Evolutionary conservation across 805 yeast species (phyloP).

Genomic region (Yamadazyma phyllophila): DNA sequence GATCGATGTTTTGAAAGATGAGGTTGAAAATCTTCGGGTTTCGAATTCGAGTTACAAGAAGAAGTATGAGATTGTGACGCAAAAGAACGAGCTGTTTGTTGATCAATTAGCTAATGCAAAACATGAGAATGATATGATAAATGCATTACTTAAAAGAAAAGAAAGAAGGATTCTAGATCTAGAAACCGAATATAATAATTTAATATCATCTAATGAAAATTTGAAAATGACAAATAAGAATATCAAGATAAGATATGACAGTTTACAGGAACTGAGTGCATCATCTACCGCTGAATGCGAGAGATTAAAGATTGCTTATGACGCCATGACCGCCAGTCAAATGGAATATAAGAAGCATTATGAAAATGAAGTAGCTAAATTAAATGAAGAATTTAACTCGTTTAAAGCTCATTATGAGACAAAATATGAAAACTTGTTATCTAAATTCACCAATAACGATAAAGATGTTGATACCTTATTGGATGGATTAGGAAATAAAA

Average conservation of each 20-base stretch:
- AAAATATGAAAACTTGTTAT: constrained; percentile 34
- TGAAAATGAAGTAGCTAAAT: constrained; percentile 38
- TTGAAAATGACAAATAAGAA: constrained; percentile 49
- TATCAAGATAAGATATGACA: constrained; percentile 48
- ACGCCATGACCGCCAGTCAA: constrained; percentile 52
- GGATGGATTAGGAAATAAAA: constrained; percentile 46
- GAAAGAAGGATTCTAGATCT: constrained; percentile 66
- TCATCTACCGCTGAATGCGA: constrained; percentile 51
- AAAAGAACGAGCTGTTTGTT: constrained; percentile 52
- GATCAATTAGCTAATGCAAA: constrained; percentile 69
- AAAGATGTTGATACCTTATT: constrained; percentile 49
- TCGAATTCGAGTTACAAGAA: constrained; percentile 50
- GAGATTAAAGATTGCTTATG: constrained; percentile 56
- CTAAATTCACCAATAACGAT: constrained; percentile 42
- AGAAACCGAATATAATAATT: constrained; percentile 54
- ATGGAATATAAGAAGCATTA: constrained; percentile 51
- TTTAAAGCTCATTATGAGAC: constrained; percentile 37
- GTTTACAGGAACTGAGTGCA: constrained; percentile 46
- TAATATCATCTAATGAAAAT: constrained; percentile 47
- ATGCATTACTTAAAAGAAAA: constrained; percentile 64
- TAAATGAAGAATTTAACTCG: constrained; percentile 35
- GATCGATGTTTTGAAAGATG: constrained; percentile 44
- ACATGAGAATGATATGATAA: constrained; percentile 75
- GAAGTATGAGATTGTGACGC: constrained; percentile 45
- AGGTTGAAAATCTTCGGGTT: constrained; percentile 38